These are phyloP conservation scores for Globisporangium radiosum DNA, from an alignment of 352 stramenopile genomes.

Conservation along the genomic window DNA sequence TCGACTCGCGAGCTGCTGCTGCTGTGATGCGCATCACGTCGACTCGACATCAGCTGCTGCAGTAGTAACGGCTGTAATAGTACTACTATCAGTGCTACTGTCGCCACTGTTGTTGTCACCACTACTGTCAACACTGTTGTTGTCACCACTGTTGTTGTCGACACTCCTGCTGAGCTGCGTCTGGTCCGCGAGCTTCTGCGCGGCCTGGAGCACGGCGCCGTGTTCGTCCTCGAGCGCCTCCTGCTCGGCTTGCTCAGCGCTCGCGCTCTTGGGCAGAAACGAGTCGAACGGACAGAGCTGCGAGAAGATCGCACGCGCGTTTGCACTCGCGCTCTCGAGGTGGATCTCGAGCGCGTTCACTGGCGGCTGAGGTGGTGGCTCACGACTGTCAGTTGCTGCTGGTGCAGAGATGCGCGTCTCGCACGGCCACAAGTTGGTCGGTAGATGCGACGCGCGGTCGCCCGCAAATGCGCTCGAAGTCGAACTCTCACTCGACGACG, in stretches of 20 bases:
- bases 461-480: conserved; percentile 3
- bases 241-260: conserved; percentile 44
- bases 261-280: conserved; percentile 61
- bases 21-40: too few species aligned
- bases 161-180: background rate
- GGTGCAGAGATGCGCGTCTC: conserved; percentile 23
- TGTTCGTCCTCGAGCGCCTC: conserved; percentile 54
- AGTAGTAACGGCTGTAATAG: too few species aligned
- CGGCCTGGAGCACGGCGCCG: conserved; percentile 49
- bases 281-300: conserved; percentile 46
- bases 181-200: conserved; percentile 34
- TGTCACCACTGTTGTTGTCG: background rate
- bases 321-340: conserved; percentile 48
- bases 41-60: background rate
- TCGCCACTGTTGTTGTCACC: too few species aligned
- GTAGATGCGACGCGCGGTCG: conserved; percentile 19
- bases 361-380: background rate
- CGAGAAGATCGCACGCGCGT: conserved; percentile 57
- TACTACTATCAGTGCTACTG: too few species aligned
- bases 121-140: too few species aligned
- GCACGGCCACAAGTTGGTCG: conserved; percentile 39
- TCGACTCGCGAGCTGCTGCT: too few species aligned
- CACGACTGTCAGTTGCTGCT: too few species aligned
- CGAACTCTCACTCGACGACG: conserved; percentile 5
- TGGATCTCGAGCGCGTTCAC: conserved; percentile 49